A percentile compares a stretch with the other conserved stretches of the same genome.
phyloP scores from a whole-genome alignment of 202 grass and related monocot species.

The Digitaria exilis region DNA sequence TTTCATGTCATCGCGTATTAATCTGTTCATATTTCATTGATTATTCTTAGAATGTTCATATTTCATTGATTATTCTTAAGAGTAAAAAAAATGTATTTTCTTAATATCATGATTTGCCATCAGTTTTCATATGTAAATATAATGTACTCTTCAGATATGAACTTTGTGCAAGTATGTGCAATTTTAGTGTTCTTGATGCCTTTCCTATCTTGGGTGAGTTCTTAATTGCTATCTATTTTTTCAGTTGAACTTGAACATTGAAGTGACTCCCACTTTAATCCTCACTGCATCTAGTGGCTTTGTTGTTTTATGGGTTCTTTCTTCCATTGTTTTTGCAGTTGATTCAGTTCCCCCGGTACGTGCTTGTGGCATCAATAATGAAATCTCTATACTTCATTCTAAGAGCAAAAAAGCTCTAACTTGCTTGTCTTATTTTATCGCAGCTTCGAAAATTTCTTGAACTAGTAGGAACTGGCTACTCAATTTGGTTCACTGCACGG shows the following conservation, averaged over 20 bases:
- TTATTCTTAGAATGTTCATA: slow-evolving; percentile 1
- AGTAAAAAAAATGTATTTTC: neutral
- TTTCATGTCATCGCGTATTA: neutral
- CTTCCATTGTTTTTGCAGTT: slow-evolving; percentile 57
- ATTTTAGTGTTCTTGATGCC: slow-evolving; percentile 5
- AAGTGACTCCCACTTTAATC: slow-evolving; percentile 61
- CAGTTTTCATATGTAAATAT: neutral
- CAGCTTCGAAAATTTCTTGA: slow-evolving; percentile 86
- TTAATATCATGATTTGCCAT: neutral
- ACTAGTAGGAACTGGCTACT: slow-evolving; percentile 73
- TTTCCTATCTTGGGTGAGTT: slow-evolving; percentile 1
- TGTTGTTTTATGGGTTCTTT: slow-evolving; percentile 56
- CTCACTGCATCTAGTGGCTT: slow-evolving; percentile 62
- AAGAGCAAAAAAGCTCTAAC: slow-evolving; percentile 20
- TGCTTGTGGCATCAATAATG: slow-evolving; percentile 13
- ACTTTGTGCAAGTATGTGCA: neutral
- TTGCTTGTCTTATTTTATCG: neutral
- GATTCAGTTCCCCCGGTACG: slow-evolving; percentile 91
- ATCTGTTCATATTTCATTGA: neutral
- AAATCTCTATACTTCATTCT: neutral
- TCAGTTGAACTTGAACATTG: slow-evolving; percentile 62
- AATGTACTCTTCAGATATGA: slow-evolving; percentile 20
- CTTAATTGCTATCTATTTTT: slow-evolving; percentile 32
- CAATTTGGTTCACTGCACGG: slow-evolving; percentile 72
- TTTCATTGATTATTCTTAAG: too few species aligned